Conservation (phyloP, 169 alveolate genomes). For the Cryptosporidium parvum region DNA sequence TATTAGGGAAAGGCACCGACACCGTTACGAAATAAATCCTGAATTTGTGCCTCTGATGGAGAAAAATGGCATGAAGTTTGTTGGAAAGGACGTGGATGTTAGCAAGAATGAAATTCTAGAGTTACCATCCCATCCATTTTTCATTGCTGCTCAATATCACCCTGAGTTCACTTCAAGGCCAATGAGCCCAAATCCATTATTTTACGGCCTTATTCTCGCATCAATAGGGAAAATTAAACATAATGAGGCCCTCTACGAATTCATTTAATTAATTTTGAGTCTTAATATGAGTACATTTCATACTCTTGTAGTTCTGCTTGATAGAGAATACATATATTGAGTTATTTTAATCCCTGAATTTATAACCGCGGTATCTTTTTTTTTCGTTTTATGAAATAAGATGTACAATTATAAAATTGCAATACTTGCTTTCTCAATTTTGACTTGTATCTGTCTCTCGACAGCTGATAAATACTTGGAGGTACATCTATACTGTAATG, state of each 20-base stretch:
- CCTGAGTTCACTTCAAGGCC: conserved; percentile 95
- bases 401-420: not conserved
- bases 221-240: conserved; percentile 80
- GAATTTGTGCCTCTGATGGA: conserved; percentile 85
- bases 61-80: conserved; percentile 89
- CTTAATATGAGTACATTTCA: not conserved
- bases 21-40: conserved; percentile 93
- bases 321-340: not conserved
- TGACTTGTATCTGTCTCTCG: not conserved
- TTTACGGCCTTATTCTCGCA: conserved; percentile 87
- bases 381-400: not conserved
- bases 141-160: conserved; percentile 94
- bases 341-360: not conserved
- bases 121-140: conserved; percentile 91
- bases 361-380: not conserved
- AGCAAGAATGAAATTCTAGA: conserved; percentile 91
- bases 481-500: conserved; percentile 19
- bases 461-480: not conserved
- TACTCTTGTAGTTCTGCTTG: not conserved
- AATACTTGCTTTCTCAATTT: not conserved
- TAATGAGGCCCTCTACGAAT: conserved; percentile 26
- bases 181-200: conserved; percentile 89
- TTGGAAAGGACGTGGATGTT: conserved; percentile 90
- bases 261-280: conserved; percentile 20
- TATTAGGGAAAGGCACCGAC: conserved; percentile 94